phyloP scores from a whole-genome alignment of 495 filamentous ascomycete genomes.

The Trichoderma reesei region DNA sequence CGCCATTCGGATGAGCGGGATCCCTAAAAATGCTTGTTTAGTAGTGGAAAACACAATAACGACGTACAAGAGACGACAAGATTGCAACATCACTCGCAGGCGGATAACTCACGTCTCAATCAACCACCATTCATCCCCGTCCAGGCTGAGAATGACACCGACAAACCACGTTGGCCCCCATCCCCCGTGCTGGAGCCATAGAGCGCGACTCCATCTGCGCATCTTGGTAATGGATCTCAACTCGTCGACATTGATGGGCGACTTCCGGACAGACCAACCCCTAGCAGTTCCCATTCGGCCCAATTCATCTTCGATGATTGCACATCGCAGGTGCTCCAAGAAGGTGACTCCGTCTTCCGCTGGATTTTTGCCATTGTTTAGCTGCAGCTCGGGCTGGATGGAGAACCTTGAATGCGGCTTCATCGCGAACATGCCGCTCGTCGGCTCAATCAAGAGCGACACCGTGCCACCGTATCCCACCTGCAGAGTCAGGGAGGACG shows the following conservation, averaged over 20 bases:
- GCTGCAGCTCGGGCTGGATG: conserved; percentile 33
- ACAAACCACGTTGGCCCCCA: conserved; percentile 62
- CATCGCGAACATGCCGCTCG: conserved; percentile 48
- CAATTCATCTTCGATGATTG: conserved; percentile 52
- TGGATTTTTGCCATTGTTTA: conserved; percentile 45
- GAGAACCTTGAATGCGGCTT: conserved; percentile 33
- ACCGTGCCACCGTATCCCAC: conserved; percentile 48
- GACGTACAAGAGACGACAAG: too few species aligned
- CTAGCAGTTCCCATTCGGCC: conserved; percentile 46
- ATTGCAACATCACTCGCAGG: not conserved
- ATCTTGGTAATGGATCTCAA: conserved; percentile 50
- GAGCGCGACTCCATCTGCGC: conserved; percentile 44
- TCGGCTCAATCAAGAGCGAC: conserved; percentile 58
- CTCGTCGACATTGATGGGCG: conserved; percentile 47
- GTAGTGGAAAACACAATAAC: not conserved
- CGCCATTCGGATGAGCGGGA: not conserved
- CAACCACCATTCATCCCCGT: conserved; percentile 70
- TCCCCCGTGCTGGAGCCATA: conserved; percentile 52
- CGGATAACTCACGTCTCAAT: conserved; percentile 44
- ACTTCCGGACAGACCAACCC: conserved; percentile 49
- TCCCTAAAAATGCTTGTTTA: not conserved
- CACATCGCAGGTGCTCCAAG: conserved; percentile 49
- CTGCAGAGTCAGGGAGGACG: conserved; percentile 59
- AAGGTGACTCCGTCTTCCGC: conserved; percentile 42
- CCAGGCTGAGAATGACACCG: conserved; percentile 57